These are phyloP conservation scores for Emericellopsis atlantica DNA, from an alignment of 2,329 filamentous ascomycete genomes.

Conservation along the genomic window DNA sequence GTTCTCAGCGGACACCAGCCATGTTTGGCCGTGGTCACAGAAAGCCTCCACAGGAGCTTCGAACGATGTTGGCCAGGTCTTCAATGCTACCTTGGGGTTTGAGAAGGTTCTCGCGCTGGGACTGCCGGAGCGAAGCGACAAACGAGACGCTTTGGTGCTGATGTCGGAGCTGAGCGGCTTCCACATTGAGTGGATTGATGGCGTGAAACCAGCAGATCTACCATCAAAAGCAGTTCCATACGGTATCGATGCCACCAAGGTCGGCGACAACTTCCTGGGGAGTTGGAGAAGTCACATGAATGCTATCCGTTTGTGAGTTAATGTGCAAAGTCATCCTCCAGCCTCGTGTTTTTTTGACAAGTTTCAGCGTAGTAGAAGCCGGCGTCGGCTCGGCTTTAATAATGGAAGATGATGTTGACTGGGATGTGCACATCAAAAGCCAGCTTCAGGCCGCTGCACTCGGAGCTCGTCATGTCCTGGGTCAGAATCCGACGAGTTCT, in stretches of 20 bases:
- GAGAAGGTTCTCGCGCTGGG: conserved; percentile 39
- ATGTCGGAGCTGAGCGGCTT: conserved; percentile 31
- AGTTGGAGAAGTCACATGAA: conserved; percentile 28
- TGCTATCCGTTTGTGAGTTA: conserved; percentile 16
- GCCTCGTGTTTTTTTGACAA: neutral
- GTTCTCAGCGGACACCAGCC: too few relatives aligned
- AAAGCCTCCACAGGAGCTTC: too few relatives aligned
- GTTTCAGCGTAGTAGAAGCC: conserved; percentile 25
- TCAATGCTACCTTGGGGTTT: conserved; percentile 19
- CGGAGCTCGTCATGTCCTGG: conserved; percentile 17
- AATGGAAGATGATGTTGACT: conserved; percentile 44
- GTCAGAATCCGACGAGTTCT: conserved; percentile 12
- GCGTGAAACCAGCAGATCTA: conserved; percentile 24
- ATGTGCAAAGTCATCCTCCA: neutral
- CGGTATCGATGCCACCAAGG: conserved; percentile 16
- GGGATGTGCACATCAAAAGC: conserved; percentile 36
- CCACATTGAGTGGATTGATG: conserved; percentile 31
- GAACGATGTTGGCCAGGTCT: too few relatives aligned
- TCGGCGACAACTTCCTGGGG: conserved; percentile 13
- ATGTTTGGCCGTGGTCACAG: too few relatives aligned
- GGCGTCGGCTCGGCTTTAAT: conserved; percentile 34
- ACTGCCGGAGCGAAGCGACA: conserved; percentile 34
- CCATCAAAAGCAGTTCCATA: conserved; percentile 21
- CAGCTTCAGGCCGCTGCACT: conserved; percentile 30
- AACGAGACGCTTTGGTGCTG: conserved; percentile 34